phyloP scores from a whole-genome alignment of 208 protist species.

The Leishmania major region DNA sequence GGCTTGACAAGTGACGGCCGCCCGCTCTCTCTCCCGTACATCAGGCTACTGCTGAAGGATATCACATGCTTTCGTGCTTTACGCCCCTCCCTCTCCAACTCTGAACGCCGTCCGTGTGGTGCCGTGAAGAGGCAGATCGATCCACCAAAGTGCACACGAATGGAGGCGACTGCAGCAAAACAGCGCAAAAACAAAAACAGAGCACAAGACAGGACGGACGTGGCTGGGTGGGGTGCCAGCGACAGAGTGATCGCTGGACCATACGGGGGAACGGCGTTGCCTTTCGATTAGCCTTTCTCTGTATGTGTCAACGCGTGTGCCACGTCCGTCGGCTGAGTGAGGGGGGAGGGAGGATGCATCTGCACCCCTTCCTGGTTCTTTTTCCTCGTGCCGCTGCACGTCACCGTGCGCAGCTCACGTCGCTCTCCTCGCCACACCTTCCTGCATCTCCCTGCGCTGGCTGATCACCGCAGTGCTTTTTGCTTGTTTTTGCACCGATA shows the following conservation, averaged over 20 bases:
- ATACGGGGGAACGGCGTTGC: background rate
- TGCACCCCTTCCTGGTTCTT: background rate
- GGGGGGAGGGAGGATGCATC: background rate
- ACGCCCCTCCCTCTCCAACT: background rate
- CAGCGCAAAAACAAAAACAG: background rate
- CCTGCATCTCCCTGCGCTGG: background rate
- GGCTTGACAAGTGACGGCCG: background rate
- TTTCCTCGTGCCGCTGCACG: background rate
- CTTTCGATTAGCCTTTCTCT: slow-evolving; percentile 4
- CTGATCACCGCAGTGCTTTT: background rate
- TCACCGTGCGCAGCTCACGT: background rate
- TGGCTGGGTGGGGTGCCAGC: background rate
- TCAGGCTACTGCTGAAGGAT: background rate
- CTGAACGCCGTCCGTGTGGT: background rate
- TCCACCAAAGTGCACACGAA: background rate
- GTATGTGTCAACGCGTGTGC: slow-evolving; percentile 1
- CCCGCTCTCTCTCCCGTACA: background rate
- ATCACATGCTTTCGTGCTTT: background rate
- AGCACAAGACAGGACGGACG: background rate
- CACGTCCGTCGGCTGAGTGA: background rate
- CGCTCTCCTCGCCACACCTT: background rate
- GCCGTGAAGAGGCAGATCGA: background rate
- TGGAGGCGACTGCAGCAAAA: background rate
- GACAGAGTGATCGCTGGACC: background rate
- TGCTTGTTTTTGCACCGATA: background rate